Percentiles rank a stretch among this genome's conserved stretches.
phyloP scores from a whole-genome alignment of 2,329 filamentous ascomycete species.

The Hansfordia pulvinata region DNA sequence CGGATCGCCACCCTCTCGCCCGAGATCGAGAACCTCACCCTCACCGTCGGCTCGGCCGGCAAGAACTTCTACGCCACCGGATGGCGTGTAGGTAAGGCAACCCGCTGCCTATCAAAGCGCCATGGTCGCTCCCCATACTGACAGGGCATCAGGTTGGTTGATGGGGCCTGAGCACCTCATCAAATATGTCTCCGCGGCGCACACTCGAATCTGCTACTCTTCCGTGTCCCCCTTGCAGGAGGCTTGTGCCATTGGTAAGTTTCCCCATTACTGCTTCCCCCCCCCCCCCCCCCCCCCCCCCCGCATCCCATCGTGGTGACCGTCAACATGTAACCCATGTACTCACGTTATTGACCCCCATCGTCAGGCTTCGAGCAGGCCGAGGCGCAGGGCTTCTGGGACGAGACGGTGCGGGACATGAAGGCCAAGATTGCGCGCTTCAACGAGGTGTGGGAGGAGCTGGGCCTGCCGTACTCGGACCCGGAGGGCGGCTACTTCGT shows the following conservation, averaged over 20 bases:
- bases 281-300: neutral
- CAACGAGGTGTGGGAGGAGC: slow-evolving; percentile 67
- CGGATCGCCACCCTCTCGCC: slow-evolving; percentile 82
- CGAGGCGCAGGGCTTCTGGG: slow-evolving; percentile 77
- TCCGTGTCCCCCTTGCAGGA: slow-evolving; percentile 90
- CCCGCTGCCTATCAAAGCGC: neutral
- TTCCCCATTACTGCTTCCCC: neutral
- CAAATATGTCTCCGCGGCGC: slow-evolving; percentile 81
- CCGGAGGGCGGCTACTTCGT: slow-evolving; percentile 98
- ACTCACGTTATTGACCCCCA: no score
- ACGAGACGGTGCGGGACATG: slow-evolving; percentile 73
- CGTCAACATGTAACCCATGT: no score
- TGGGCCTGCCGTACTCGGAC: slow-evolving; percentile 70
- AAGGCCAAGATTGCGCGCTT: slow-evolving; percentile 77
- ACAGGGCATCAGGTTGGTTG: slow-evolving; percentile 52
- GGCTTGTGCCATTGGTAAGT: slow-evolving; percentile 65
- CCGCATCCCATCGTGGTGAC: slow-evolving; percentile 1
- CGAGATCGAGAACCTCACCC: slow-evolving; percentile 73
- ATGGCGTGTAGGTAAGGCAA: slow-evolving; percentile 63
- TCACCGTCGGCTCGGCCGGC: slow-evolving; percentile 90
- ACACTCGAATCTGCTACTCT: slow-evolving; percentile 93
- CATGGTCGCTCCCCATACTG: slow-evolving; percentile 2
- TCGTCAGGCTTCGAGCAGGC: slow-evolving; percentile 67
- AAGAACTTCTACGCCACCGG: slow-evolving; percentile 98
- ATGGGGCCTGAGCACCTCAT: slow-evolving; percentile 83